A percentile compares a stretch with the other conserved stretches of the same genome.
phyloP scores from a whole-genome alignment of 257 asterid genomes.

The Marsdenia floribunda region DNA sequence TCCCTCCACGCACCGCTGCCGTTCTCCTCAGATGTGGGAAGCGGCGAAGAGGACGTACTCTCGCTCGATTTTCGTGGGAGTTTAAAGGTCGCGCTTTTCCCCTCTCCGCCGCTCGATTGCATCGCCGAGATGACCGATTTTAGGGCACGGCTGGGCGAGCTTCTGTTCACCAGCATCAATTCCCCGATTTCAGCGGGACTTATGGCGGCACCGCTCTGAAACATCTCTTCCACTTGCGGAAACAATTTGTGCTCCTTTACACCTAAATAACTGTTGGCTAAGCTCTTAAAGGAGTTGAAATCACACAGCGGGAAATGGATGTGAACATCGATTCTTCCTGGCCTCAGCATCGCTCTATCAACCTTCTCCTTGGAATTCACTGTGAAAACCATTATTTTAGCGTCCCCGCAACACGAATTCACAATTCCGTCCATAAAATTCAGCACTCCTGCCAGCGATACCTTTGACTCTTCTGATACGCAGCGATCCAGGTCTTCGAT shows the following conservation, averaged over 20 bases:
- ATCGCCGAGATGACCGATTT: slow-evolving; percentile 53
- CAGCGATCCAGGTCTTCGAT: slow-evolving; percentile 57
- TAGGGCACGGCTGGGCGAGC: slow-evolving; percentile 64
- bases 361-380: slow-evolving; percentile 49
- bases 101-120: slow-evolving; percentile 30
- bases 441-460: slow-evolving; percentile 40
- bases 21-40: slow-evolving; percentile 33
- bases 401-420: slow-evolving; percentile 37
- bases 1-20: slow-evolving; percentile 57
- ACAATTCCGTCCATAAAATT: slow-evolving; percentile 64
- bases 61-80: slow-evolving; percentile 22
- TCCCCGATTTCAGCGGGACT: slow-evolving; percentile 66
- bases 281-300: slow-evolving; percentile 44
- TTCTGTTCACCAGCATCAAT: slow-evolving; percentile 50
- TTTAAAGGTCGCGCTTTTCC: slow-evolving; percentile 3
- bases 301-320: slow-evolving; percentile 51
- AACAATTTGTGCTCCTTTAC: slow-evolving; percentile 55
- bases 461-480: slow-evolving; percentile 28
- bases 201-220: slow-evolving; percentile 52
- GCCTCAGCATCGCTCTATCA: slow-evolving; percentile 46
- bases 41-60: slow-evolving; percentile 34
- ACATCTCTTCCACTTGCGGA: slow-evolving; percentile 56
- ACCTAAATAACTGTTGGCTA: slow-evolving; percentile 49
- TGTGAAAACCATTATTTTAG: slow-evolving; percentile 56
- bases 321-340: slow-evolving; percentile 60